These are phyloP conservation scores for Orbilia blumenaviensis DNA, from an alignment of 2,329 filamentous ascomycete genomes.

Conservation along the genomic window DNA sequence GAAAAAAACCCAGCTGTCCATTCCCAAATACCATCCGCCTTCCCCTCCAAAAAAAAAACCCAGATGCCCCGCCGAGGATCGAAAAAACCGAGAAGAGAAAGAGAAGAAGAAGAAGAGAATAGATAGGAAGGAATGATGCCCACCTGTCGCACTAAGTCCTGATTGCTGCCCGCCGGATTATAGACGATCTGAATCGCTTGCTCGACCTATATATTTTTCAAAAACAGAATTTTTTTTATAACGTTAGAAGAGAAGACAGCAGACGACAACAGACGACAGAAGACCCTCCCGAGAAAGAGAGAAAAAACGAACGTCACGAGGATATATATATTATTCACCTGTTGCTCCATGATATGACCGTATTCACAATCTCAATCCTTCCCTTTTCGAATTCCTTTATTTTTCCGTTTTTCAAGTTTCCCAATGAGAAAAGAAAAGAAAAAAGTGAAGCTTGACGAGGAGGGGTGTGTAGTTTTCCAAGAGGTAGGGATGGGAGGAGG, in stretches of 20 bases:
- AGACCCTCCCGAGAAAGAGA: neutral
- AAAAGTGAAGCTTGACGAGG: conserved; percentile 19
- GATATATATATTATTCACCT: conserved; percentile 29
- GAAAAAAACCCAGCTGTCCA: no score
- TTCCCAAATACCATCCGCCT: no score
- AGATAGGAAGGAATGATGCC: conserved; percentile 3
- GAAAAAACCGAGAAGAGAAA: no score
- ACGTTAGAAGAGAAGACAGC: neutral
- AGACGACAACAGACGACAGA: neutral
- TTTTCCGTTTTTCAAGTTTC: no score
- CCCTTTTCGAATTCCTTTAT: no score
- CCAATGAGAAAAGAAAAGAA: neutral
- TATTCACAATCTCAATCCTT: conserved; percentile 11
- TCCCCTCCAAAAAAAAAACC: no score
- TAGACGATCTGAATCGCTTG: conserved; percentile 53
- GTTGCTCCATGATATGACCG: conserved; percentile 49
- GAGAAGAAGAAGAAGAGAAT: neutral
- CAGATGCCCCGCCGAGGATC: no score
- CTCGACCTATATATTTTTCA: conserved; percentile 28
- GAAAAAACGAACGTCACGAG: no score
- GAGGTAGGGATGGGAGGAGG: conserved; percentile 1
- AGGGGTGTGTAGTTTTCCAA: neutral
- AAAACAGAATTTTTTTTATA: neutral
- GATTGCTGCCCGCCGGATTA: conserved; percentile 36
- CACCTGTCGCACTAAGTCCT: conserved; percentile 50